Evolutionary conservation across 225 moss, liverwort and hornwort genomes (phyloP), one percentile per base, ranked within the genome.

Genomic region (Sphagnum contortum): DNA sequence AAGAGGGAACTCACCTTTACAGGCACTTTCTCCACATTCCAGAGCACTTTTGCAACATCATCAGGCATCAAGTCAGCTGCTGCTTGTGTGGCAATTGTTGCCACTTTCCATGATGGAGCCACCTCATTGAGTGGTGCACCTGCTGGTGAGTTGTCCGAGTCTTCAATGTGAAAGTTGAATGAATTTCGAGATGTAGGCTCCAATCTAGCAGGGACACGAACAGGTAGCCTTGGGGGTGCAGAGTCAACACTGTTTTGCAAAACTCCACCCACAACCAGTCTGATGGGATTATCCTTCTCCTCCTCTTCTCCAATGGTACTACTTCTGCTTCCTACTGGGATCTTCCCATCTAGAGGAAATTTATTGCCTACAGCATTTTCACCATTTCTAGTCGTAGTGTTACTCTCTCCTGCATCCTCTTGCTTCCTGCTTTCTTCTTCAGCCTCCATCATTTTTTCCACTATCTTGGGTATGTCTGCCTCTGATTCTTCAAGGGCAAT

Each of bases 1-100:
- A 29, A 29, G 29, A 29, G 29, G 29, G 29, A 29, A 29, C 29
- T 29, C 49, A 95, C 94, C 98, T 98, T 98, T 52, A 98, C 93
- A 62, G 98, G 98, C 67, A 89, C 93, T 74, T 93, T 98, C 83
- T 98, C 93, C 60, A 93, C 93, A 71, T 93, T 98, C 98, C 98
- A 98, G 48, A 98, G 87, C 50, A 93, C 98, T 76, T 93, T 98
- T 4, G 98, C 93, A 50, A 98, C 92, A 77, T 98, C 98, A 74
- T 98, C 98, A 11, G 98, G 91, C 91, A 98, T 93, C 48, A 98
- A 75, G 66, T 93, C 98, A 55, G 98, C 87, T 55, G 98, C 91
- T 3, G 98, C 89, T 80, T 93, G 90, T 47, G 91, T 89, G 64
- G 98, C 93, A 76, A 93, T 82, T 44, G 91, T 84, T 44, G 98